Conservation (phyloP, 2,329 filamentous ascomycete species). For the Stromatinia cepivora region DNA sequence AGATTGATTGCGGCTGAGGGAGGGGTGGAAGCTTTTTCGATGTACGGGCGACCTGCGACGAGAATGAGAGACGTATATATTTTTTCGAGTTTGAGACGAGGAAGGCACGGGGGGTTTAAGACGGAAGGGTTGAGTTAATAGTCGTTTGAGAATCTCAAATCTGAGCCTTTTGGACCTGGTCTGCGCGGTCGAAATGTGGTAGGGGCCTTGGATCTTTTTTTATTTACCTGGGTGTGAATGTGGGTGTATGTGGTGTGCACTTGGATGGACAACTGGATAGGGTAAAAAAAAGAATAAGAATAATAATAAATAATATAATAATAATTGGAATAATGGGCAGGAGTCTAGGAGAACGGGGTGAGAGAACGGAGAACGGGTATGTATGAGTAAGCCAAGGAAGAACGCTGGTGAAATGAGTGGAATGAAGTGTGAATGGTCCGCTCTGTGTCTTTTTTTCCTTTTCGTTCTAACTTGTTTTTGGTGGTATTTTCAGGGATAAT, state of each 20-base stretch:
- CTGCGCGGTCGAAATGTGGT: constrained; percentile 9
- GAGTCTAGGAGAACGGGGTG: neutral
- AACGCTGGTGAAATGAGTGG: constrained; percentile 9
- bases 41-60: constrained; percentile 24
- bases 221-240: neutral
- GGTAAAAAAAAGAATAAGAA: neutral
- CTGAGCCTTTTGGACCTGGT: constrained; percentile 15
- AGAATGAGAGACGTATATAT: constrained; percentile 22
- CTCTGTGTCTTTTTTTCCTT: neutral
- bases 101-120: constrained; percentile 21
- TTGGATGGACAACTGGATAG: neutral
- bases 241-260: constrained; percentile 1
- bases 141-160: constrained; percentile 22
- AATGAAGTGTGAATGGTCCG: neutral
- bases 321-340: neutral
- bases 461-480: neutral
- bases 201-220: constrained; percentile 15
- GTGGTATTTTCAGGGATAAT: neutral
- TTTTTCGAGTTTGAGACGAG: constrained; percentile 19
- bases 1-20: neutral
- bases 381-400: constrained; percentile 6
- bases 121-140: constrained; percentile 11
- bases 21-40: constrained; percentile 5
- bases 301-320: neutral
- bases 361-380: neutral